Conservation (phyloP, 495 filamentous ascomycete species). For the Penicillium cosmopolitanum region DNA sequence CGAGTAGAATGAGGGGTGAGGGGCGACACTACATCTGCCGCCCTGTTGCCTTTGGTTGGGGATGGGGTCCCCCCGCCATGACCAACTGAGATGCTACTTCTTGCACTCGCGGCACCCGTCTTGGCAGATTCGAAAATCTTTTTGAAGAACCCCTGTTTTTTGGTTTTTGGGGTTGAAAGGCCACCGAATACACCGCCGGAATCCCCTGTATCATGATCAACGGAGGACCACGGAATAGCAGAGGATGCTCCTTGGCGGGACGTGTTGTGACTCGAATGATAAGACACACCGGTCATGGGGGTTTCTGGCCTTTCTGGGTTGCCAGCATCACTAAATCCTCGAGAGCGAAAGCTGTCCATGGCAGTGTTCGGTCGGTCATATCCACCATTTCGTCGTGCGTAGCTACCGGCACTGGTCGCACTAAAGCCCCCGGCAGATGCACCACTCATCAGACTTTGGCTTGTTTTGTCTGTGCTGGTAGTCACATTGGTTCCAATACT, state of each 20-base stretch:
- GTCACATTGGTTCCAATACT: conserved; percentile 76
- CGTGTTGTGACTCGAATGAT: conserved; percentile 79
- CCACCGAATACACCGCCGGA: conserved; percentile 68
- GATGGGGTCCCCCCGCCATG: conserved; percentile 55
- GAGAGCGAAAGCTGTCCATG: conserved; percentile 46
- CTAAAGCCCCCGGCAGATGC: conserved; percentile 87
- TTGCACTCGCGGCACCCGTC: conserved; percentile 86
- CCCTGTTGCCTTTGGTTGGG: conserved; percentile 49
- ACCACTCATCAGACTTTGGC: conserved; percentile 90
- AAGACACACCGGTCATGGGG: conserved; percentile 75
- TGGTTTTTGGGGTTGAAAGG: conserved; percentile 82
- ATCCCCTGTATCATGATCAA: conserved; percentile 43
- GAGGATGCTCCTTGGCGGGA: conserved; percentile 59
- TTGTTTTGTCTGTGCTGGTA: conserved; percentile 73
- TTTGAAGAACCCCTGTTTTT: conserved; percentile 94
- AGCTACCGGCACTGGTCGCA: conserved; percentile 92
- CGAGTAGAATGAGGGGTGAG: conserved; percentile 38
- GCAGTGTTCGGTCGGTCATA: conserved; percentile 55
- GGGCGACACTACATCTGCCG: conserved; percentile 39
- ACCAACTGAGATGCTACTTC: conserved; percentile 77
- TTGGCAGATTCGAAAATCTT: conserved; percentile 94
- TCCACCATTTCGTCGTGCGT: conserved; percentile 66
- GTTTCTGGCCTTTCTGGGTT: conserved; percentile 62
- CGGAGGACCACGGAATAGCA: conserved; percentile 49
- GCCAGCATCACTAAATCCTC: conserved; percentile 50